Evolutionary conservation across 495 filamentous ascomycete species (phyloP).

Genomic region (Penicillium taxi): DNA sequence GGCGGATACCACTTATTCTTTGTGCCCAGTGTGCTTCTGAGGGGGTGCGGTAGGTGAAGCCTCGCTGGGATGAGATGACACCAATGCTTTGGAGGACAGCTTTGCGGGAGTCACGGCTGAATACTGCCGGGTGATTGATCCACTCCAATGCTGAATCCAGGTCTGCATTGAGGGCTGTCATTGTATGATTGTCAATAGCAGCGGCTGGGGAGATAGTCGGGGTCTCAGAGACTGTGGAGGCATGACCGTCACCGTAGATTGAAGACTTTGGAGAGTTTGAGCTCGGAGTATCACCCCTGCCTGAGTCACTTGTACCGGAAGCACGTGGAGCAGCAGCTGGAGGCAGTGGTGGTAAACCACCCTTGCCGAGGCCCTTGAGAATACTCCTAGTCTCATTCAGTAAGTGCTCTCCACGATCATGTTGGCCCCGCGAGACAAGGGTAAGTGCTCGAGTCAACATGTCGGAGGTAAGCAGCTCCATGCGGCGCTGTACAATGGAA

Average conservation of each 20-base stretch:
- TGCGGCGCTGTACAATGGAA: slow-evolving; percentile 89
- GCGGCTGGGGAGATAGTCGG: slow-evolving; percentile 56
- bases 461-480: slow-evolving; percentile 96
- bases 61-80: slow-evolving; percentile 88
- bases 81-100: slow-evolving; percentile 94
- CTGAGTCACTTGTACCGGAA: slow-evolving; percentile 28
- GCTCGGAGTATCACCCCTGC: slow-evolving; percentile 30
- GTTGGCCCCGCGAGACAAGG: slow-evolving; percentile 81
- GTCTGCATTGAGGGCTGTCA: slow-evolving; percentile 83
- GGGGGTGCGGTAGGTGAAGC: slow-evolving; percentile 84
- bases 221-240: slow-evolving; percentile 37
- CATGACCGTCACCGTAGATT: slow-evolving; percentile 36
- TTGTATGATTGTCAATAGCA: slow-evolving; percentile 68
- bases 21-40: slow-evolving; percentile 81
- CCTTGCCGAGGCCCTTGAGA: slow-evolving; percentile 90
- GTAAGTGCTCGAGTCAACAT: slow-evolving; percentile 93
- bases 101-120: slow-evolving; percentile 90
- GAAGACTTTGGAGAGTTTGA: slow-evolving; percentile 37
- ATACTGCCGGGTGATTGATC: slow-evolving; percentile 96
- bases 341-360: slow-evolving; percentile 86
- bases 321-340: slow-evolving; percentile 36
- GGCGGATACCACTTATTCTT: slow-evolving; percentile 67
- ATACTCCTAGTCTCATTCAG: slow-evolving; percentile 91
- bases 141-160: slow-evolving; percentile 93
- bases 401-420: slow-evolving; percentile 87